Percentiles rank a stretch among this genome's conserved stretches.
phyloP scores from a whole-genome alignment of 1,284 basidiomycete species.

The Melampsora americana region DNA sequence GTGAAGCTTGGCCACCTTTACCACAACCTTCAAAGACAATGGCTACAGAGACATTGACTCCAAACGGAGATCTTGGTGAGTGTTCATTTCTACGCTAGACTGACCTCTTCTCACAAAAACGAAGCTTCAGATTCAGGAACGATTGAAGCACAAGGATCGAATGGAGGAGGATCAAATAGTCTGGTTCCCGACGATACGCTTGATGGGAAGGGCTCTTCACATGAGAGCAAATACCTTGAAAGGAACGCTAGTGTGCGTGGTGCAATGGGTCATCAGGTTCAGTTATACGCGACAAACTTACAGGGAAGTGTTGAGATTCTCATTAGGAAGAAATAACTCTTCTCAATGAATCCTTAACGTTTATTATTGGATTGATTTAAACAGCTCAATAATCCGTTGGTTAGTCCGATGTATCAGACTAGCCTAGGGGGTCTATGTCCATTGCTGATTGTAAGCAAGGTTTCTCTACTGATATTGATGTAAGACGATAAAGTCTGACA shows the following conservation, averaged over 20 bases:
- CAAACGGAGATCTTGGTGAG: too few species aligned
- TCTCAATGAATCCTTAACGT: too few species aligned
- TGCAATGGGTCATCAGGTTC: background rate
- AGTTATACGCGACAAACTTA: background rate
- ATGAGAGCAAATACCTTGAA: background rate
- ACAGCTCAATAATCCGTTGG: background rate
- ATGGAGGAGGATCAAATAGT: too few species aligned
- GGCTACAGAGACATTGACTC: too few species aligned
- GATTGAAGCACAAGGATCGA: too few species aligned
- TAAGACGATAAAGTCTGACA: background rate
- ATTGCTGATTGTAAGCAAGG: background rate
- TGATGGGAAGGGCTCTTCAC: background rate
- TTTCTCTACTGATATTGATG: background rate
- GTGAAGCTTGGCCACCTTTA: slow-evolving; percentile 85
- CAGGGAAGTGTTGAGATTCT: background rate
- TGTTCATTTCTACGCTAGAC: too few species aligned
- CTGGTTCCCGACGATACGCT: background rate
- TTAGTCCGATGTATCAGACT: background rate
- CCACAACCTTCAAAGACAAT: background rate
- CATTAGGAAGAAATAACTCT: too few species aligned
- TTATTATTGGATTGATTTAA: too few species aligned
- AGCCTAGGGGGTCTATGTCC: background rate
- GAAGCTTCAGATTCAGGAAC: too few species aligned
- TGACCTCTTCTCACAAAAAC: too few species aligned
- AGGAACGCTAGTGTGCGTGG: background rate